Evolutionary conservation across 169 alveolate species (phyloP), one percentile per base, ranked within the genome.

Genomic region (Eimeria sp.): DNA sequence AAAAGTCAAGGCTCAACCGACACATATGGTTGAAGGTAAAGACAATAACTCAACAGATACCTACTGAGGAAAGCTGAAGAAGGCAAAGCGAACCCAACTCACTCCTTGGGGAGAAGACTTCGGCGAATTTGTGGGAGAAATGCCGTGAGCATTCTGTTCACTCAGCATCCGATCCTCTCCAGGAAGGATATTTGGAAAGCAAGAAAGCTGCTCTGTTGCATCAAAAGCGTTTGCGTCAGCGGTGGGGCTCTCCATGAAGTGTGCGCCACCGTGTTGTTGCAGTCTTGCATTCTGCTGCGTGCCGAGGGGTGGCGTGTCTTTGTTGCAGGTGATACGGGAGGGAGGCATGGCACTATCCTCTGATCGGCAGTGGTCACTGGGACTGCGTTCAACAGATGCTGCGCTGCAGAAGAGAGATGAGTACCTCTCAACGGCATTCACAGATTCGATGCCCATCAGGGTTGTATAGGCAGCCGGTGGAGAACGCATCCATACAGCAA

Each of bases 391-490:
- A 58, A 62, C 58, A 37, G 90, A 83, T 30, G 58, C 33, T 54
- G 90, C 37, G 58, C 60, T 83, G 54, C 77, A 58, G 27, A 83
- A 83, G 33, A 56, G 90, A 58, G 60, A 18, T 62, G 58, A 30
- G n/a, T 56, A 54, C 77, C 72, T 30, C 40, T 56, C 37, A 30
- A 56, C 68, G 54, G 90, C 60, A 33, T 30, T 62, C 6, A 58
- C 56, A 52, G 90, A 33, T 49, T 83, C 90, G 58, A 83, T 30
- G 90, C 90, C 60, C 76, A 23, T 30, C 56, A n/a, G 68, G 37
- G 90, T 60, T 33, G 77, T 33, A 40, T 58, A 33, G 40, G 76
- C 49, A 25, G 74, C 54, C 30, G 90, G 52, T 33, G 90, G 33
- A 14, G 90, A 30, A 58, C 25, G 64, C 77, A 27, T 58, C 46